Evolutionary conservation across 306 rosid genomes (phyloP).

Genomic region (Inga laurina): DNA sequence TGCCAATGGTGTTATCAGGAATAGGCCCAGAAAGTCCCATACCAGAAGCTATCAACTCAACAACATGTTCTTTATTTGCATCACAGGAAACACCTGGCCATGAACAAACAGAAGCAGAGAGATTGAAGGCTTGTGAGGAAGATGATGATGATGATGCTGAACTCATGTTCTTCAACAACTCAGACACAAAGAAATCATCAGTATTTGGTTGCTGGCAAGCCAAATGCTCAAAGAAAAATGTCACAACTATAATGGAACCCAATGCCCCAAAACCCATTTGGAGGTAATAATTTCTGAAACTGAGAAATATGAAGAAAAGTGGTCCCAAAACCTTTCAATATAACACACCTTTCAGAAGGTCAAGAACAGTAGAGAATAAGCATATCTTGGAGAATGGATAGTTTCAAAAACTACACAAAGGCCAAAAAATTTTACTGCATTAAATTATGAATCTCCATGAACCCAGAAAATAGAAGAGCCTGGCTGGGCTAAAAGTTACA

Average conservation of each 20-base stretch:
- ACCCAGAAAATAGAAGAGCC: conserved; percentile 2
- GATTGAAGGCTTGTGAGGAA: conserved; percentile 51
- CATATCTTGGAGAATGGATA: conserved; percentile 37
- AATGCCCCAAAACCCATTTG: conserved; percentile 72
- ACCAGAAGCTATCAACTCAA: conserved; percentile 55
- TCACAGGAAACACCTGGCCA: conserved; percentile 84
- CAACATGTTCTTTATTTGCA: conserved; percentile 45
- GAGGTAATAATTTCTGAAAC: conserved; percentile 26
- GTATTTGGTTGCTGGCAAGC: conserved; percentile 81
- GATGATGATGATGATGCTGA: conserved; percentile 20
- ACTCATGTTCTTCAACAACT: conserved; percentile 64
- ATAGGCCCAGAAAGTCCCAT: conserved; percentile 69
- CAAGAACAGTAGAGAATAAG: conserved; percentile 33
- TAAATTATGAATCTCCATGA: conserved; percentile 43
- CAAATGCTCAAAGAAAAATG: conserved; percentile 66
- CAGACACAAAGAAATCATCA: conserved; percentile 75
- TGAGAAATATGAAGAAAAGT: conserved; percentile 25
- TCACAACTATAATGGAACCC: conserved; percentile 60
- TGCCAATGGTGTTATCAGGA: conserved; percentile 83
- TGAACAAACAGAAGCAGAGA: conserved; percentile 71
- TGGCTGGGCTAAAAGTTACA: conserved; percentile 4
- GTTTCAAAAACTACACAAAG: conserved; percentile 32
- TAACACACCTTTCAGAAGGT: conserved; percentile 31
- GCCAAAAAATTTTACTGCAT: conserved; percentile 32
- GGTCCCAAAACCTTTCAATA: conserved; percentile 38